Evolutionary conservation across 1,139 yeast genomes (phyloP).

Genomic region (Zygotorulaspora mrakii): DNA sequence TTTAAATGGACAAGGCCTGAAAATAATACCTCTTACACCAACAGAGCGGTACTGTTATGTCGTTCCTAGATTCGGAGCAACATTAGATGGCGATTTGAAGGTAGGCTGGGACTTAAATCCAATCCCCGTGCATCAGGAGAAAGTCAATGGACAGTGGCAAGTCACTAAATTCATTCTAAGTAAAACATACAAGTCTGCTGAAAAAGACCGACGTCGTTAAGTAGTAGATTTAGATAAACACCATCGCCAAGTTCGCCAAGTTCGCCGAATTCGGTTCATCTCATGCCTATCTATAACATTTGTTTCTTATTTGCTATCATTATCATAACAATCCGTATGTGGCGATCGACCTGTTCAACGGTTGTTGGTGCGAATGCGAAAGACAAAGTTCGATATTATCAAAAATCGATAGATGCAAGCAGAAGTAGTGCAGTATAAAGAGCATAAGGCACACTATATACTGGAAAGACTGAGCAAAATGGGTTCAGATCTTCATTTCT

Average conservation of each 20-base stretch:
- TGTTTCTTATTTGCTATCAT: too few species aligned
- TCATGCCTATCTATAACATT: too few species aligned
- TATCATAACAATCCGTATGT: background rate
- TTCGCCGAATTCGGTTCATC: too few species aligned
- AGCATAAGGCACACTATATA: too few species aligned
- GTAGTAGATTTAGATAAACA: too few species aligned
- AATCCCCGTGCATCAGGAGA: conserved; percentile 67
- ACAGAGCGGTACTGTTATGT: conserved; percentile 82
- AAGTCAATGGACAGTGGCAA: conserved; percentile 57
- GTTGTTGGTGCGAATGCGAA: background rate
- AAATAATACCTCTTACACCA: conserved; percentile 62
- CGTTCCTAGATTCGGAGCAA: conserved; percentile 85
- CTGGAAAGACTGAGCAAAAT: too few species aligned
- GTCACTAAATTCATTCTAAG: conserved; percentile 34
- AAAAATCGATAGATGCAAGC: too few species aligned
- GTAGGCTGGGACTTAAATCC: conserved; percentile 94
- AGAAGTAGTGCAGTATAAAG: too few species aligned
- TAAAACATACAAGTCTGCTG: conserved; percentile 22
- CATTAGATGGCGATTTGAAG: conserved; percentile 69
- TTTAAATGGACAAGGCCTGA: conserved; percentile 75
- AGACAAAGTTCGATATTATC: background rate
- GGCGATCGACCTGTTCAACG: background rate
- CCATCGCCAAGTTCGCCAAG: too few species aligned
- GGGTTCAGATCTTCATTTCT: conserved; percentile 7
- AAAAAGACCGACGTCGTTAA: too few species aligned